Evolutionary conservation across 805 yeast species (phyloP), one percentile per base, ranked within the genome.

Genomic region (Candida orba): DNA sequence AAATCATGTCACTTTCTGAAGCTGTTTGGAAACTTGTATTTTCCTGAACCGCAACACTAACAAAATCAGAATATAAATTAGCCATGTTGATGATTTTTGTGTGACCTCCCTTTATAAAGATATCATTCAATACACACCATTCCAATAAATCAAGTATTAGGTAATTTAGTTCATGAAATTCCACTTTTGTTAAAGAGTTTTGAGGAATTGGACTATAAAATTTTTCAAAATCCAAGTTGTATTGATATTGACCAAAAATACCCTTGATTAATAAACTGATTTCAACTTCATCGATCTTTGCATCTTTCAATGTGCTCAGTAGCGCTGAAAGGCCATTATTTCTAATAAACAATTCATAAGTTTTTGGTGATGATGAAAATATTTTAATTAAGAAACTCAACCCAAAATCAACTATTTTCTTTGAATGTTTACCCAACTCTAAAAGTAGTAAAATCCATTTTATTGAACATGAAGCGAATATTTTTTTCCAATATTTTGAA

Each of bases 371-470:
- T 7, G 72, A 58, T 7, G 70, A 58, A 14, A 84, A 60, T 5
- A 79, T 58, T 43, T 71, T 70, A 6, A 79, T 63, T 17, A 85
- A 57, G 13, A 85, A 58, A n/a, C 62, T 61, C n/a, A 70, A 45
- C 0, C 64, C 57, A 8, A 54, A 48, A 31, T 62, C 58, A n/a
- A 58, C 64, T 17, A 47, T 49, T 6, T 45, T 31, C 34, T 58
- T 62, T 47, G 57, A 58, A 37, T 39, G 52, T 72, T 38, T 63
- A 56, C 27, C 67, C 48, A 41, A 69, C 54, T 68, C 68, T 41
- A 75, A 62, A 12, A 84, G 56, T 13, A 84, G 57, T 10, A 84
- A 62, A 9, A 84, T 64, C 84, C 90, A 81, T 54, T 81, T 83
- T 6, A 81, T 69, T 1, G 86, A 75, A 3, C 85, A 67, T 0